Evolutionary conservation across 1,284 basidiomycete genomes (phyloP).

Genomic region (Ganoderma resinaceum): DNA sequence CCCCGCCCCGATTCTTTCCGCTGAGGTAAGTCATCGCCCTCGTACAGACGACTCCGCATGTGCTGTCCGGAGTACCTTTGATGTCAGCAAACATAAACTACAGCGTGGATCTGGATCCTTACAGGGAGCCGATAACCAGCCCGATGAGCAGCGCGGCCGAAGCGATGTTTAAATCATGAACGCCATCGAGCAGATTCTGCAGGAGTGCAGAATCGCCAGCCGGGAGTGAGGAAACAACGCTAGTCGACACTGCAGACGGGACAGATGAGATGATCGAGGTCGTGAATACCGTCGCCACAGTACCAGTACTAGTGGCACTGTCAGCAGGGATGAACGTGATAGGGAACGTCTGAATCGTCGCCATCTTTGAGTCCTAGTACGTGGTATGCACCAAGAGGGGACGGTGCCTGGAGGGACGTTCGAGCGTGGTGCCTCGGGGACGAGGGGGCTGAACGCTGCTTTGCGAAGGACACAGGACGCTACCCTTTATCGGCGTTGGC

Average conservation of each 20-base stretch:
- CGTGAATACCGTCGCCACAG: not conserved
- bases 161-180: conserved; percentile 6
- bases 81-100: not conserved
- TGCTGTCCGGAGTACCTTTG: conserved; percentile 1
- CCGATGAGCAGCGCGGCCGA: conserved; percentile 22
- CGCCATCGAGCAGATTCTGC: not conserved
- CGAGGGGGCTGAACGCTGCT: conserved; percentile 7
- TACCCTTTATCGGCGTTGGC: not conserved
- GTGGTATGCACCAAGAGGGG: not conserved
- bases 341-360: not conserved
- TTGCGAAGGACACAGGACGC: not conserved
- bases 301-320: not conserved
- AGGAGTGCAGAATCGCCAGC: not conserved
- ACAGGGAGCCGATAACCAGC: conserved; percentile 24
- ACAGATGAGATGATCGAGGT: not conserved
- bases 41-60: conserved; percentile 22
- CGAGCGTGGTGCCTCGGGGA: not conserved
- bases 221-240: not conserved
- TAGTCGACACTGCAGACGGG: not conserved
- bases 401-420: not conserved
- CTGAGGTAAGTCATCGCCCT: conserved; percentile 19
- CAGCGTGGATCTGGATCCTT: not conserved
- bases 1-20: not conserved
- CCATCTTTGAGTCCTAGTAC: not conserved
- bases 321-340: conserved; percentile 4